Evolutionary conservation across 2,329 filamentous ascomycete genomes (phyloP).

Genomic region (Xylaria sp.): DNA sequence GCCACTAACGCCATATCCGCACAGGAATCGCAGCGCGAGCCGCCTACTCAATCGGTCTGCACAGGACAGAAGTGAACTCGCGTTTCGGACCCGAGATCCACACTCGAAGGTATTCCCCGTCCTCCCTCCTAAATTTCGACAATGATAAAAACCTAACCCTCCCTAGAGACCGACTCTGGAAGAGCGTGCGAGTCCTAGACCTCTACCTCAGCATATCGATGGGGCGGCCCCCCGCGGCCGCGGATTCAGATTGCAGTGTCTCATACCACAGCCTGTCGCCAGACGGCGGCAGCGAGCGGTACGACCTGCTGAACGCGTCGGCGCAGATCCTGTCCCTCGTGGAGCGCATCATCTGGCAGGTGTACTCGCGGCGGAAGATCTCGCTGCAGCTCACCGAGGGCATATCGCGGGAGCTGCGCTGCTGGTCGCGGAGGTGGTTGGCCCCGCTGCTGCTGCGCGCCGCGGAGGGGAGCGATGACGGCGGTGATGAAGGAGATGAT

Average conservation of each 20-base stretch:
- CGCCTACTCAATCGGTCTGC: conserved; percentile 64
- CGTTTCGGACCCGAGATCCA: conserved; percentile 60
- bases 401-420: conserved; percentile 63
- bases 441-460: conserved; percentile 57
- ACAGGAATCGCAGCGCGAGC: conserved; percentile 62
- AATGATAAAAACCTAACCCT: conserved; percentile 4
- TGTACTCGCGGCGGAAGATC: conserved; percentile 65
- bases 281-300: conserved; percentile 54
- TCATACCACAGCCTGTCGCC: conserved; percentile 52
- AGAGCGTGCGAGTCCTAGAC: conserved; percentile 63
- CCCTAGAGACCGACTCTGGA: conserved; percentile 61
- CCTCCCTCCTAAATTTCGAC: background rate
- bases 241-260: conserved; percentile 66
- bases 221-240: conserved; percentile 65
- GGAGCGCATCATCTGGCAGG: conserved; percentile 62
- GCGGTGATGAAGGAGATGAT: conserved; percentile 17
- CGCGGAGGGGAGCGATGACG: background rate
- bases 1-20: conserved; percentile 2
- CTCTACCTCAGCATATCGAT: conserved; percentile 65
- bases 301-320: conserved; percentile 62
- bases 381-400: conserved; percentile 64
- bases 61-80: conserved; percentile 65
- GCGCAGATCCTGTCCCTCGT: conserved; percentile 65
- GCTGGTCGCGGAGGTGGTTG: conserved; percentile 64
- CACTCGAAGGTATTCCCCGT: conserved; percentile 51